Evolutionary conservation across 495 filamentous ascomycete genomes (phyloP), one percentile per base, ranked within the genome.

Genomic region (Penicillium argentinense): DNA sequence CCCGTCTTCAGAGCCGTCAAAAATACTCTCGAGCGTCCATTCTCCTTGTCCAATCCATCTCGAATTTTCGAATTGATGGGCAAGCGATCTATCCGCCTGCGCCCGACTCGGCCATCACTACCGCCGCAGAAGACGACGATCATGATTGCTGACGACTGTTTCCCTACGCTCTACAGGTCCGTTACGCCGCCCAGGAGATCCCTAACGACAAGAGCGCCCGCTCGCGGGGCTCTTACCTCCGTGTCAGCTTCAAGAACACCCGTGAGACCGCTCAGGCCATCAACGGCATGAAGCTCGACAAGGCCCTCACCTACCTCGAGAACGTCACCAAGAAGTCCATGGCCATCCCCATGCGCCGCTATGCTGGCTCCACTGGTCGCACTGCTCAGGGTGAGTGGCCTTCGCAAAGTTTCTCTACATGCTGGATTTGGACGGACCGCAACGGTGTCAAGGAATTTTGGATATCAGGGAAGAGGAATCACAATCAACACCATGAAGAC

Each of bases 171-270:
- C 28, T 56, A 60, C 64, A 96, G 93, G 93, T 97, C 80, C 91
- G 93, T 76, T 97, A 98, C 91, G 90, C 91, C 78, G 89, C 87
- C 64, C 88, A 85, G 64, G 79, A 89, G 67, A 91, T 95, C 72
- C 77, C 87, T 60, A 77, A 86, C 69, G 80, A 83, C 57, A 98
- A 97, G 82, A 95, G 88, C 73, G 95, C 93, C 72, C 89, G 91
- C 76, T 84, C 91, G 66, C 90, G 92, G 73, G 95, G 95, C 72
- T 88, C 91, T 69, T 97, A 97, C 83, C 89, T 99, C 57, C 91
- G 93, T 64, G 91, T 96, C 67, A 93, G 87, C 61, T 97, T 96
- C 87, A 97, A 97, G 84, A 97, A 98, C 84, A 97, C 93, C 73
- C 89, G 92, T 68, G 95, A 99, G 81, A 96, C 93, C 55, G 95